These are phyloP conservation scores for Antarctomyces pellizariae DNA, from an alignment of 495 filamentous ascomycete species.

Conservation along the genomic window DNA sequence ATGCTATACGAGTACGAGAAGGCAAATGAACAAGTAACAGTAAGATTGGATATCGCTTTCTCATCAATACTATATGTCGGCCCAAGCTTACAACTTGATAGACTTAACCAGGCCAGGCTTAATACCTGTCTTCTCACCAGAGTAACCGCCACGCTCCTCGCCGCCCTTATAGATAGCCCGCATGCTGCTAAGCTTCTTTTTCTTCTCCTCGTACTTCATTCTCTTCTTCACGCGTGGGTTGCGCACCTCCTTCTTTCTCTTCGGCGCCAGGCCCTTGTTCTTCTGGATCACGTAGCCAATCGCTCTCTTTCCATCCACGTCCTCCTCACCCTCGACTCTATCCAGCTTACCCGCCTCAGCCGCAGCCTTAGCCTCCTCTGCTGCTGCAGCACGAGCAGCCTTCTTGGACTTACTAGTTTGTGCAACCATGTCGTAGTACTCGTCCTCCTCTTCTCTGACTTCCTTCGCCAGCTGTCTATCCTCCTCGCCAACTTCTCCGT, in stretches of 20 bases:
- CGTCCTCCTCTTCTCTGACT: slow-evolving; percentile 37
- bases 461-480: slow-evolving; percentile 17
- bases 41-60: too few relatives aligned
- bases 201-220: slow-evolving; percentile 76
- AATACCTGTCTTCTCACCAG: slow-evolving; percentile 85
- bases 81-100: slow-evolving; percentile 50
- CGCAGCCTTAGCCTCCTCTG: slow-evolving; percentile 17
- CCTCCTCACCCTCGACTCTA: slow-evolving; percentile 33
- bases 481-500: slow-evolving; percentile 38
- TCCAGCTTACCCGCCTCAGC: slow-evolving; percentile 19
- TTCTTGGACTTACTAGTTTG: slow-evolving; percentile 44
- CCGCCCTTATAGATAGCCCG: slow-evolving; percentile 72
- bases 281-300: slow-evolving; percentile 85
- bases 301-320: slow-evolving; percentile 60
- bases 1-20: too few relatives aligned
- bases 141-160: slow-evolving; percentile 68
- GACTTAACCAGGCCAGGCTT: slow-evolving; percentile 85
- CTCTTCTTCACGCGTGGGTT: slow-evolving; percentile 97
- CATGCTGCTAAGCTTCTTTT: slow-evolving; percentile 77
- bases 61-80: too few relatives aligned
- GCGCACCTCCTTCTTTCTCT: slow-evolving; percentile 73
- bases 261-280: slow-evolving; percentile 83
- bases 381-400: slow-evolving; percentile 41
- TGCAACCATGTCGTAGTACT: slow-evolving; percentile 78
- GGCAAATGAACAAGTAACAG: too few relatives aligned